A percentile compares a stretch with the other conserved stretches of the same genome.
Evolutionary conservation across 495 filamentous ascomycete genomes (phyloP).

Genomic region (Copromyces sp.): DNA sequence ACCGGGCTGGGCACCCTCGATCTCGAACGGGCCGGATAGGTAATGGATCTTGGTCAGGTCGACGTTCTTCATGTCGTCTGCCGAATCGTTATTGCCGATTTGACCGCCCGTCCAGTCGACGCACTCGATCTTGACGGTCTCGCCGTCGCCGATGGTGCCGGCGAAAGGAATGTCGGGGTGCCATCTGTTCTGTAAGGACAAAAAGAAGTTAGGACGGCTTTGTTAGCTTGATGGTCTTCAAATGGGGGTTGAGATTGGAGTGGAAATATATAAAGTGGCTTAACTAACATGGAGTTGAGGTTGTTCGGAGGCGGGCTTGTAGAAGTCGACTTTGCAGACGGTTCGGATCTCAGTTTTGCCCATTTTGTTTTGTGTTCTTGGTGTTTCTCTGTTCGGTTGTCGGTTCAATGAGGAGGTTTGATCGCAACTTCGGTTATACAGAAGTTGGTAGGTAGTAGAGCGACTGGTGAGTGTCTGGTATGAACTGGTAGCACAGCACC

Average conservation of each 20-base stretch:
- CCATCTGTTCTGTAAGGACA: constrained; percentile 68
- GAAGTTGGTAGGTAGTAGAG: neutral
- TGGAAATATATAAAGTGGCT: no score
- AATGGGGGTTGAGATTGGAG: neutral
- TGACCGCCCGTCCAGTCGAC: constrained; percentile 87
- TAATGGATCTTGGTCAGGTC: constrained; percentile 83
- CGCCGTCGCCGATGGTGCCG: constrained; percentile 69
- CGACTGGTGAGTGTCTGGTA: neutral
- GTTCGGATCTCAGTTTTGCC: constrained; percentile 48
- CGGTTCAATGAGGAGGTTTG: neutral
- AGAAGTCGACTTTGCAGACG: constrained; percentile 64
- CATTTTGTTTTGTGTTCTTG: constrained; percentile 11
- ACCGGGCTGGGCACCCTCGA: constrained; percentile 77
- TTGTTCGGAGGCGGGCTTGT: constrained; percentile 70
- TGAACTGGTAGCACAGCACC: neutral
- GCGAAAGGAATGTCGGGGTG: constrained; percentile 80
- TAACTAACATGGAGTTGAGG: constrained; percentile 60
- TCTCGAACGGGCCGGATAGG: constrained; percentile 82
- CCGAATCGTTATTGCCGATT: constrained; percentile 79
- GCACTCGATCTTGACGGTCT: constrained; percentile 93
- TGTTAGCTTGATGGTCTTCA: neutral
- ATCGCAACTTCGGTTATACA: neutral
- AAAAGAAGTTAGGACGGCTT: neutral
- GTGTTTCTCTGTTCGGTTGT: neutral
- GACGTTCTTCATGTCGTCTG: constrained; percentile 78